Evolutionary conservation across 441 rosid genomes (phyloP).

Genomic region (Pelargonium australe): DNA sequence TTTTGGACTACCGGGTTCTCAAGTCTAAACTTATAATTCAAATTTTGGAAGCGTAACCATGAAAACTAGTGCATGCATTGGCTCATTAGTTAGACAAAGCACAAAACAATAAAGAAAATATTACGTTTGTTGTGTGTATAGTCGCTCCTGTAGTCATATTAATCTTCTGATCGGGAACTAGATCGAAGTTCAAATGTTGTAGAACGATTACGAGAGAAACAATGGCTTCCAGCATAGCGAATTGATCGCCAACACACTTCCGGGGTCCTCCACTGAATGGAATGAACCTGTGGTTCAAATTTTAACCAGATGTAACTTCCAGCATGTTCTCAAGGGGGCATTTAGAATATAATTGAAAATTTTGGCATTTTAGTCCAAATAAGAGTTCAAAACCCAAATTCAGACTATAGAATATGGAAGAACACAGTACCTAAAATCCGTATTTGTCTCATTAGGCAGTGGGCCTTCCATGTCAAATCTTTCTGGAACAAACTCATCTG

Average conservation of each 20-base stretch:
- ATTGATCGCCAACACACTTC: conserved; percentile 89
- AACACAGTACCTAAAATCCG: conserved; percentile 60
- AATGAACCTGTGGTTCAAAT: conserved; percentile 45
- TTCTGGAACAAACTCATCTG: conserved; percentile 80
- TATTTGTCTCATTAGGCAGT: conserved; percentile 81
- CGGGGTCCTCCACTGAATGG: conserved; percentile 96
- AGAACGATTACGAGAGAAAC: conserved; percentile 72
- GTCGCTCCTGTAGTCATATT: conserved; percentile 96
- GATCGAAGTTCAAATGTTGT: conserved; percentile 63
- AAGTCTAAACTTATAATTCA: neutral
- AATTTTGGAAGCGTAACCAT: neutral
- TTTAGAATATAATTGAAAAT: neutral
- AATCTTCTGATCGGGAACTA: conserved; percentile 81
- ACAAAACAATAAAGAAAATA: neutral
- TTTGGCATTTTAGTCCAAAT: neutral
- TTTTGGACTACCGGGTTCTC: neutral
- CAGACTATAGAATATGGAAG: conserved; percentile 2
- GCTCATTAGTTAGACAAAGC: neutral
- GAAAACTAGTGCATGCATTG: neutral
- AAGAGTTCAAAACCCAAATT: neutral
- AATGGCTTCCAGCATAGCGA: conserved; percentile 77
- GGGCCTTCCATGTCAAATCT: conserved; percentile 70
- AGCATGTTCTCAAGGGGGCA: neutral
- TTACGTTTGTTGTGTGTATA: conserved; percentile 80
- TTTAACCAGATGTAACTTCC: conserved; percentile 7